Evolutionary conservation across 2,329 filamentous ascomycete species (phyloP), one percentile per base, ranked within the genome.

Genomic region (Ceratocystis lukuohia): DNA sequence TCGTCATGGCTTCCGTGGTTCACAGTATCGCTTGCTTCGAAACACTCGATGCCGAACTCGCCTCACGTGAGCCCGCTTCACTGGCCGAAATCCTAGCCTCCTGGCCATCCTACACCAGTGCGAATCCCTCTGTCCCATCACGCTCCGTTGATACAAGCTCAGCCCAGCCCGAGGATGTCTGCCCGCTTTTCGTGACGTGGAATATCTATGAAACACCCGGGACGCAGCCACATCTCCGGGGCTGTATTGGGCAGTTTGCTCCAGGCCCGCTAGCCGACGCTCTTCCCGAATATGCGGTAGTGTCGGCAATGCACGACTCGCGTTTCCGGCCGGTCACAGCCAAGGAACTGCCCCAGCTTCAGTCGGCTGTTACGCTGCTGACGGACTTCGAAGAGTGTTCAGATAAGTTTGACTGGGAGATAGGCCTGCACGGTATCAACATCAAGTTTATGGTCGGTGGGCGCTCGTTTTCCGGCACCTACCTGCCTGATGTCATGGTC

Each of bases 1-100:
- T 22, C 53, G 62, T 57, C 70, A 97, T 97, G 93, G 93, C 94
- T 62, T 88, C 88, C 67, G 77, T 84, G 71, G 87, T 87, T 68
- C 93, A 97, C 77, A 96, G 92, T 76, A 85, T 93, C 72, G 92
- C 87, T 76, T 96, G 92, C 79, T 97, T 99, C 80, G 94, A 99
- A 77, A 81, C 82, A 50, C 85, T 99, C 46, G 82, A 84, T 62
- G 88, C 92, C 65, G 83, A 85, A 68, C 89, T 96, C 70, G 83
- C 90, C 70, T 78, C 82, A 69, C 86, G 87, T 69, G 80, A 86
- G 67, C 78, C 88, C 10, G 79, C 91, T 71, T 80, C 79, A 62
- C 84, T 97, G 28, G 75, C 79, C 56, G 80, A 87, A 69, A 82
- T 96, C 68, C 84, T 93, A 76, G 78, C 84, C 20, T 84, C 88